These are phyloP conservation scores for Xylaria sp. DNA, from an alignment of 2,329 filamentous ascomycete genomes.

Conservation along the genomic window DNA sequence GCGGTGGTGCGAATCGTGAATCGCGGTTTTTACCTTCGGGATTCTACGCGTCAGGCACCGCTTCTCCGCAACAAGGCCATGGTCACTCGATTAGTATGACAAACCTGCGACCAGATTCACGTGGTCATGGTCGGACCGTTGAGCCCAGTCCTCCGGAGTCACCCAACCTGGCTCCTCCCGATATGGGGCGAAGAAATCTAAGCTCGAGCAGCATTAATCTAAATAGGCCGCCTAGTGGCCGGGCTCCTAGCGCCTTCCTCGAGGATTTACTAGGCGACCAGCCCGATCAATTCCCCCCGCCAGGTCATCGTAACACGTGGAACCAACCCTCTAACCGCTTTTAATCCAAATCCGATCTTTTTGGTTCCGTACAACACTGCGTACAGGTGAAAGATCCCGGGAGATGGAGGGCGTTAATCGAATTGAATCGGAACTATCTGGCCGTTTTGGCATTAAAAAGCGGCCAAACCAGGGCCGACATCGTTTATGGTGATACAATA, in stretches of 20 bases:
- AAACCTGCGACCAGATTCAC: constrained; percentile 69
- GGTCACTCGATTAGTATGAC: constrained; percentile 69
- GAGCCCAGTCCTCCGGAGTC: constrained; percentile 72
- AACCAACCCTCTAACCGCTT: constrained; percentile 41
- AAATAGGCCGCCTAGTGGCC: constrained; percentile 71
- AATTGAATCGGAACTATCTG: not conserved
- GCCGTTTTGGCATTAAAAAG: not conserved
- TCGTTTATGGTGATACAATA: not conserved
- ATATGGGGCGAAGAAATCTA: constrained; percentile 54
- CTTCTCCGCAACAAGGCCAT: constrained; percentile 59
- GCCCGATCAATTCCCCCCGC: constrained; percentile 61
- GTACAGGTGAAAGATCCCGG: not conserved
- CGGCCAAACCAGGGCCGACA: not conserved
- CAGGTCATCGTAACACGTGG: constrained; percentile 44
- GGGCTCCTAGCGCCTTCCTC: constrained; percentile 88
- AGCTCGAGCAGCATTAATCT: constrained; percentile 76
- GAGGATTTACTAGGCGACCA: constrained; percentile 90
- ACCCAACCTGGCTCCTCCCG: constrained; percentile 62
- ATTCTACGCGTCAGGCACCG: constrained; percentile 82
- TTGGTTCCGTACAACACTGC: not conserved
- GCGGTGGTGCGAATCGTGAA: constrained; percentile 68
- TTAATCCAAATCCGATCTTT: constrained; percentile 11
- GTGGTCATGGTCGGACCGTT: constrained; percentile 60
- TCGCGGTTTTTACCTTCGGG: constrained; percentile 90
- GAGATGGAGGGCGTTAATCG: constrained; percentile 9